Conservation (phyloP, 345 rosid species). For the Durio zibethinus region DNA sequence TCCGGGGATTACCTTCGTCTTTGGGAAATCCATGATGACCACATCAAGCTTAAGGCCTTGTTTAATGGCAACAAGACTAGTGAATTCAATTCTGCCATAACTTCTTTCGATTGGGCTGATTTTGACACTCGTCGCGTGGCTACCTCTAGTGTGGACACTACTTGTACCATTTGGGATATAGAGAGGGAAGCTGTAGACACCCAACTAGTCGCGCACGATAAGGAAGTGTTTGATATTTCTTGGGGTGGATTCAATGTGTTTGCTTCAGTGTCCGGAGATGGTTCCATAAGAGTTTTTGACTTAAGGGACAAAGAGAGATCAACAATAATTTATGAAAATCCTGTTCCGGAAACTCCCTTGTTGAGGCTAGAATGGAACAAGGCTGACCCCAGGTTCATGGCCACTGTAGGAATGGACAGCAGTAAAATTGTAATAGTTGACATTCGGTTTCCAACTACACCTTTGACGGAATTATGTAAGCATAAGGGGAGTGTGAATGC, state of each 20-base stretch:
- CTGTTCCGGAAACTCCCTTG: conserved; percentile 31
- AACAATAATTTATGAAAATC: conserved; percentile 55
- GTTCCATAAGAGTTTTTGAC: conserved; percentile 59
- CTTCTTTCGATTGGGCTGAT: conserved; percentile 61
- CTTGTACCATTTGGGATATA: conserved; percentile 56
- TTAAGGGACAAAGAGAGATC: conserved; percentile 59
- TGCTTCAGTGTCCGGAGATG: conserved; percentile 58
- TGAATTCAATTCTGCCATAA: conserved; percentile 48
- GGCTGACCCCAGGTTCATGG: conserved; percentile 52
- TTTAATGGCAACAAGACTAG: conserved; percentile 41
- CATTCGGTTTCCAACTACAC: conserved; percentile 51
- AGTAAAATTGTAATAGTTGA: conserved; percentile 48
- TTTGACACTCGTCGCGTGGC: conserved; percentile 44
- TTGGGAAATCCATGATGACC: conserved; percentile 51
- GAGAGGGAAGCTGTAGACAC: conserved; percentile 43
- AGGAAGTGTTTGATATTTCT: conserved; percentile 57
- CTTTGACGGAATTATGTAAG: conserved; percentile 37
- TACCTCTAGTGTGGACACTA: conserved; percentile 45
- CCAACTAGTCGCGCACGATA: conserved; percentile 61
- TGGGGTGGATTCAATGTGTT: conserved; percentile 59
- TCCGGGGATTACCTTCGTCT: conserved; percentile 61
- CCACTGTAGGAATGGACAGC: conserved; percentile 53
- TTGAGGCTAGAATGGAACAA: conserved; percentile 63
- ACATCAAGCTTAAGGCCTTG: conserved; percentile 40
- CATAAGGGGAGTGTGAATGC: conserved; percentile 53